These are phyloP conservation scores for Closterium sp. DNA, from an alignment of 139 green algal species.

Conservation along the genomic window DNA sequence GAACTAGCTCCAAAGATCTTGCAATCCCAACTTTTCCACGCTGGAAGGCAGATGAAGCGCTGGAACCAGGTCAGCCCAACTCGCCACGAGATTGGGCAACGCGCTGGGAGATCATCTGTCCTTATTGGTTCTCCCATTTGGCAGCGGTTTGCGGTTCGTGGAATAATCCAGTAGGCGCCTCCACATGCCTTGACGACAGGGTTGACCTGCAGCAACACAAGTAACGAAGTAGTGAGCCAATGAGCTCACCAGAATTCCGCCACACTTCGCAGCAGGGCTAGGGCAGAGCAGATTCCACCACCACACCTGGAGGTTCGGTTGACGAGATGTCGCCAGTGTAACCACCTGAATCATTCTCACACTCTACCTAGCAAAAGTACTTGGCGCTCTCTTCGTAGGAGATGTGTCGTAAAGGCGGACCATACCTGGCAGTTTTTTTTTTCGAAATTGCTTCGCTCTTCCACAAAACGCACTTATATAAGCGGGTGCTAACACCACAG, in stretches of 20 bases:
- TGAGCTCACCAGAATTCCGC: not conserved
- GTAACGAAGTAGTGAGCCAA: not conserved
- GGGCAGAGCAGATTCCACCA: not conserved
- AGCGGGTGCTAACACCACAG: too few relatives aligned
- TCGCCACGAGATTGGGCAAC: not conserved
- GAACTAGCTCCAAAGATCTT: not conserved
- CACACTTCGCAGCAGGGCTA: not conserved
- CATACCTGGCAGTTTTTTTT: too few relatives aligned
- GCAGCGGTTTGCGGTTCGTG: not conserved
- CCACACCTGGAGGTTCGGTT: not conserved
- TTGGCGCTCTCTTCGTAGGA: too few relatives aligned
- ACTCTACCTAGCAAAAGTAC: too few relatives aligned
- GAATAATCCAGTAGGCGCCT: not conserved
- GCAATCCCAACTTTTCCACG: not conserved
- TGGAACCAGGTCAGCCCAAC: not conserved
- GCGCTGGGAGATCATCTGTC: not conserved
- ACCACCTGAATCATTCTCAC: not conserved
- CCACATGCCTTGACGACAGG: not conserved
- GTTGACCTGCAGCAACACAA: not conserved
- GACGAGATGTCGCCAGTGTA: not conserved
- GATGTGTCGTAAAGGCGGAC: too few relatives aligned
- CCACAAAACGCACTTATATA: too few relatives aligned
- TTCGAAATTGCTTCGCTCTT: too few relatives aligned
- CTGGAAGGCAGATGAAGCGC: not conserved
- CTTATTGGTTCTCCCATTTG: not conserved